phyloP scores from a whole-genome alignment of 306 rosid species.

The Hippophae rhamnoides region DNA sequence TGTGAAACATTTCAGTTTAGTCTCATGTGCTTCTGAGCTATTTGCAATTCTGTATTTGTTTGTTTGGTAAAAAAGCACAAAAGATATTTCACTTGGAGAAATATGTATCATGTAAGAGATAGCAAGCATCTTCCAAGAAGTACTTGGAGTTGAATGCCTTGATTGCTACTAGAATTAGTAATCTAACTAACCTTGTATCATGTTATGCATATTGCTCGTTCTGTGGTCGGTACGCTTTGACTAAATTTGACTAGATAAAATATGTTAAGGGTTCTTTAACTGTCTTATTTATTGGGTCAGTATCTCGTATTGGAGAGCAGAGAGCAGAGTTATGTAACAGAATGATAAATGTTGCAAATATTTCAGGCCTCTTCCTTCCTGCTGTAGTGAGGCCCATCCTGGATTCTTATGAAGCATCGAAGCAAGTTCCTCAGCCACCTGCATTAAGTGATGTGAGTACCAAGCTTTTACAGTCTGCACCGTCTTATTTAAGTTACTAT shows the following conservation, averaged over 20 bases:
- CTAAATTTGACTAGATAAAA: neutral
- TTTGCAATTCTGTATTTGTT: too few species aligned
- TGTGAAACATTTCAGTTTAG: too few species aligned
- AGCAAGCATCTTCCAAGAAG: too few species aligned
- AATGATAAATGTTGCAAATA: slow-evolving; percentile 17
- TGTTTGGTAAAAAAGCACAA: too few species aligned
- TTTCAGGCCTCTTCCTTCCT: slow-evolving; percentile 89
- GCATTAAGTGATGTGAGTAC: slow-evolving; percentile 71
- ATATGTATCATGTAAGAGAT: too few species aligned
- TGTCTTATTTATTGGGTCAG: neutral
- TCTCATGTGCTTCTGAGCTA: too few species aligned
- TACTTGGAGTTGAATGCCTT: too few species aligned
- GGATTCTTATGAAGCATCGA: slow-evolving; percentile 70
- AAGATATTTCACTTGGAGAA: too few species aligned
- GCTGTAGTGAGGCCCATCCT: slow-evolving; percentile 85
- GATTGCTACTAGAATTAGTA: too few species aligned
- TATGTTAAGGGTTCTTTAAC: neutral
- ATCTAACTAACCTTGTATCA: too few species aligned
- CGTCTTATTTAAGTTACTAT: neutral
- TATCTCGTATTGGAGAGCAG: slow-evolving; percentile 4
- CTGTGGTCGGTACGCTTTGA: too few species aligned
- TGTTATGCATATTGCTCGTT: too few species aligned
- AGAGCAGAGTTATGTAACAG: slow-evolving; percentile 10
- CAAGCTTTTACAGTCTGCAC: neutral
- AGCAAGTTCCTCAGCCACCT: slow-evolving; percentile 64